Base-by-base conservation (phyloP, 2,329 filamentous ascomycete genomes). In the Fusarium transvaalense region DNA sequence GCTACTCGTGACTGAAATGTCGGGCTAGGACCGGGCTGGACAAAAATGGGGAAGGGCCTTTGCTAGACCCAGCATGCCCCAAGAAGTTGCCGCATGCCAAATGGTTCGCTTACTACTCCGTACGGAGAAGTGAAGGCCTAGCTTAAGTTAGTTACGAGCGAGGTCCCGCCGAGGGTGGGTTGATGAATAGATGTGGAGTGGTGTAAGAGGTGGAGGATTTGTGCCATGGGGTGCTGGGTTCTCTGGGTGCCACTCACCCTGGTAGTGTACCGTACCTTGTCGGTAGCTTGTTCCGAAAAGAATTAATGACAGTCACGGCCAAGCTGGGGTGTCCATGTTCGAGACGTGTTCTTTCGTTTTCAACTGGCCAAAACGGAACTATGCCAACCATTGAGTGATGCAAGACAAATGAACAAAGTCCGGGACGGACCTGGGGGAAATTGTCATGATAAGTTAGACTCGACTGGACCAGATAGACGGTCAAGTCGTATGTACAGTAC, bases 141-240 rank as follows among this genome's bases (percentile, higher is more conserved):
- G 71, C 59, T 63, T 56, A 58, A 63, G 68, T 66, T 74, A 71
- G 71, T 64, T 72, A 62, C 27, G 68, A 74, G 71, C 72, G 69
- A 74, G 68, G 72, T 74, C 72, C 72, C 72, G 72, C 72, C 72
- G 72, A 74, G 61, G 72, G 70, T 70, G 72, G 71, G 71, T 74
- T 66, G 71, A 71, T 68, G 71, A 65, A 71, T 68, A 75, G 72
- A 74, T 72, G 72, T 72, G 72, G 72, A 74, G 67, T 61, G 68
- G 64, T 67, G 67, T 64, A 70, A 69, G 64, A 70, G 67, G 67
- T 73, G 71, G 72, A 69, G 69, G 64, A 72, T 61, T 70, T 69
- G 60, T 56, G 59, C 50, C 64, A 66, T 71, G 61, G 69, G 59
- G 66, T 68, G 66, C 55, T 50, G 32, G 47, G 47, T 37, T n/a